Percentiles rank a stretch among this genome's conserved stretches.
Conservation (phyloP, 108 stramenopile genomes). For the Skeletonema menzelii region DNA sequence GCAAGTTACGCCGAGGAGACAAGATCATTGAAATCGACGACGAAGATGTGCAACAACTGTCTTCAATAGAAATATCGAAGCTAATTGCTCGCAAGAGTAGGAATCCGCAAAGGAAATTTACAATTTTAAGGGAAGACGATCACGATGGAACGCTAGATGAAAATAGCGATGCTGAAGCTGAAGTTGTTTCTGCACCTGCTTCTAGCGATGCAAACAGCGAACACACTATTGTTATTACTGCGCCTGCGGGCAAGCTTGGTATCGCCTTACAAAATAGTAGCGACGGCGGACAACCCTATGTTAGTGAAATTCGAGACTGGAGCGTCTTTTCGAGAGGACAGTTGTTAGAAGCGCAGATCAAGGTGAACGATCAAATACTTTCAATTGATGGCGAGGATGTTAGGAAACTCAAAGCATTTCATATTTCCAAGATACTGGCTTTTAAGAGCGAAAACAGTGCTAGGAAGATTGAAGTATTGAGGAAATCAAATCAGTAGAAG, state of each 20-base stretch:
- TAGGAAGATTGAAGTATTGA: constrained; percentile 28
- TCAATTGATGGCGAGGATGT: constrained; percentile 64
- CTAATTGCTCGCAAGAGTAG: constrained; percentile 14
- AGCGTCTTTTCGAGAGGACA: constrained; percentile 5
- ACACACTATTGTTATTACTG: constrained; percentile 6
- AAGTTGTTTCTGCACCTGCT: not conserved
- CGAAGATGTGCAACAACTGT: constrained; percentile 38
- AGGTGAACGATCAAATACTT: constrained; percentile 57
- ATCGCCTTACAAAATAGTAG: constrained; percentile 2
- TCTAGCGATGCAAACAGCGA: not conserved
- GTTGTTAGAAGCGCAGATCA: constrained; percentile 47
- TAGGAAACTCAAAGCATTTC: constrained; percentile 35
- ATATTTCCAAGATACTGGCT: constrained; percentile 40
- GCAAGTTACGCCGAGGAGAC: constrained; percentile 56
- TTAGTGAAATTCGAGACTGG: constrained; percentile 17
- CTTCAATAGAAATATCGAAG: constrained; percentile 12
- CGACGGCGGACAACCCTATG: constrained; percentile 19
- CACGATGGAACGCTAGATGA: not conserved
- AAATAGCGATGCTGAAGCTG: not conserved
- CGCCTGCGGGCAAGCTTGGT: constrained; percentile 19
- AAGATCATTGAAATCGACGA: constrained; percentile 72
- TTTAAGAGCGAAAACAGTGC: constrained; percentile 18
- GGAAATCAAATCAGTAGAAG: not conserved
- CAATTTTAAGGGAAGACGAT: constrained; percentile 3
- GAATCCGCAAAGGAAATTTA: constrained; percentile 15